Conservation (phyloP, 2,329 filamentous ascomycete genomes). For the Fusarium anguioides region DNA sequence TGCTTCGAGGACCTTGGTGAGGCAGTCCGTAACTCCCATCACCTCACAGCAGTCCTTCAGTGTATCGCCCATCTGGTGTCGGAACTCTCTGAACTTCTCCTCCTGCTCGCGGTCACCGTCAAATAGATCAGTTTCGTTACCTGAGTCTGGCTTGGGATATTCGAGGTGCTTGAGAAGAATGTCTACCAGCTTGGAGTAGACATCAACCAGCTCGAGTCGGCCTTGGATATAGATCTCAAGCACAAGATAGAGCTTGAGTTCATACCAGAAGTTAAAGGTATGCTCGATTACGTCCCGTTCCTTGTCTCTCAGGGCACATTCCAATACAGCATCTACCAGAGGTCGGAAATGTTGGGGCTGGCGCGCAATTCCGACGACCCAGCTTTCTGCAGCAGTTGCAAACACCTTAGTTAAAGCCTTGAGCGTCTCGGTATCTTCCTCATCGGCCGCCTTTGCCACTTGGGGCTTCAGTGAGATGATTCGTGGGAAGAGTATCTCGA, state of each 20-base stretch:
- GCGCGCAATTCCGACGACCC: conserved; percentile 91
- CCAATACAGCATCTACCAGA: conserved; percentile 90
- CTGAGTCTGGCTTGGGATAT: conserved; percentile 81
- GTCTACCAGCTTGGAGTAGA: conserved; percentile 91
- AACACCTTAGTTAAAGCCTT: conserved; percentile 92
- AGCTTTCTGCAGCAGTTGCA: conserved; percentile 91
- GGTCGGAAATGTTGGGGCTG: conserved; percentile 83
- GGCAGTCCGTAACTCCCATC: conserved; percentile 90
- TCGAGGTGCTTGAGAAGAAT: conserved; percentile 91
- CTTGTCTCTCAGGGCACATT: conserved; percentile 87
- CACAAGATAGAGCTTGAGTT: conserved; percentile 95
- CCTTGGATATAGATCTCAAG: conserved; percentile 89
- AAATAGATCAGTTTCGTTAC: conserved; percentile 85
- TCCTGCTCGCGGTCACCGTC: conserved; percentile 96
- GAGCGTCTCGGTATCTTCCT: conserved; percentile 86
- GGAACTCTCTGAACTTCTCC: conserved; percentile 96
- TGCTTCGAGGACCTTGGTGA: conserved; percentile 86
- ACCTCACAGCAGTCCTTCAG: conserved; percentile 98
- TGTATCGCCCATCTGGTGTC: conserved; percentile 97
- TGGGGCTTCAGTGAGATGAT: conserved; percentile 81
- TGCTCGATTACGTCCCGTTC: conserved; percentile 92
- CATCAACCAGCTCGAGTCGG: conserved; percentile 78
- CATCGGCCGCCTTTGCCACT: conserved; percentile 77
- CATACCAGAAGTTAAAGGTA: conserved; percentile 98
- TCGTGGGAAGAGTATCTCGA: conserved; percentile 84